Base-by-base conservation (phyloP, 116 monocot species). In the Posidonia oceanica region DNA sequence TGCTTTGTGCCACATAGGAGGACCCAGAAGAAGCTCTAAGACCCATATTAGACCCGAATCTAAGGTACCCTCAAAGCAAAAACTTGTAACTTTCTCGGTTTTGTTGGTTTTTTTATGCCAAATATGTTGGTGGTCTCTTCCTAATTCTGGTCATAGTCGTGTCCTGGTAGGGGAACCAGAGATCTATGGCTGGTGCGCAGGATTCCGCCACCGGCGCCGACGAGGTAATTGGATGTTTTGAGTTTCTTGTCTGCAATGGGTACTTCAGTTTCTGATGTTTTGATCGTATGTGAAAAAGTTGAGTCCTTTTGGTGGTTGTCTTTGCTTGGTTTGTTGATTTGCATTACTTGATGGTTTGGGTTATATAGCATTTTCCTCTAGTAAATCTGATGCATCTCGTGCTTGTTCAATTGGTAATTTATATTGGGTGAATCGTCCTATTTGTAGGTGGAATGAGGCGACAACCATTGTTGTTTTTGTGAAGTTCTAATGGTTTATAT, bases 161-260 rank as follows among this genome's bases (percentile, higher is more conserved):
- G 39, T 63, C 18, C 38, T 76, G 51, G 16, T 54, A 58, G 55
- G 58, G 71, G 40, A 64, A 56, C 57, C 23, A 18, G 63, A 22
- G 39, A 61, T 36, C 64, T 14, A 66, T 56, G 42, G 42, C 20
- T 6, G 59, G 15, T 38, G 7, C 39, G 40, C 17, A 39, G 61
- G 29, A 18, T 7, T 57, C 16, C 42, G 11, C 61, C 12, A 12
- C 23, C 14, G 38, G 40, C 3, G 16, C 17, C 6, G 36, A 14
- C 44, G 57, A 68, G 63, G 72, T 72, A 62, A 52, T 21, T 72
- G 8, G 38, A 10, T 11, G 10, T n/a, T 37, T 20, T 16, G 12
- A 20, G 18, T 2, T 57, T 39, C 21, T 21, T 5, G 10, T 58
- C 16, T 59, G 41, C 39, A 37, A 29, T 59, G 16, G 20, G 56